Percentiles rank a stretch among this genome's conserved stretches.
phyloP scores from a whole-genome alignment of 306 rosid genomes.

The Ochetophila trinervis region DNA sequence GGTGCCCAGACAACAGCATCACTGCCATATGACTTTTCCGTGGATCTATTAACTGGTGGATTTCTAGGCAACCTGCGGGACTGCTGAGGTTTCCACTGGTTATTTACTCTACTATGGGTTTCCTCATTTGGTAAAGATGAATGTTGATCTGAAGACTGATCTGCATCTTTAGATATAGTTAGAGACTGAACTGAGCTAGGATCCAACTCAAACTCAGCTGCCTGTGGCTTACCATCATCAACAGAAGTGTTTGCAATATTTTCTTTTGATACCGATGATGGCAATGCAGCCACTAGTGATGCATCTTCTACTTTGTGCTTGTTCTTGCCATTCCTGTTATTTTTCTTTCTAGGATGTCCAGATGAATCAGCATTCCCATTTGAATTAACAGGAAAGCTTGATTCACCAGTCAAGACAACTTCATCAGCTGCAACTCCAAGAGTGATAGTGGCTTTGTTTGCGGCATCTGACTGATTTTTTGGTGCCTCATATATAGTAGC shows the following conservation, averaged over 20 bases:
- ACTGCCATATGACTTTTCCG: constrained; percentile 55
- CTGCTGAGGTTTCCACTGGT: constrained; percentile 75
- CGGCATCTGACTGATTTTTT: constrained; percentile 36
- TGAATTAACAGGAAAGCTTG: constrained; percentile 33
- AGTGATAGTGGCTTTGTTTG: constrained; percentile 27
- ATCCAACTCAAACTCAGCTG: constrained; percentile 43
- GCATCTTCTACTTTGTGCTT: constrained; percentile 58
- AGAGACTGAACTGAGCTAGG: constrained; percentile 41
- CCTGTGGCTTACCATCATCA: constrained; percentile 50
- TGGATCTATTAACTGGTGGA: constrained; percentile 49
- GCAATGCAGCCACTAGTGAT: constrained; percentile 29
- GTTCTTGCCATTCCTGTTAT: constrained; percentile 54
- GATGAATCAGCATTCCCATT: constrained; percentile 42
- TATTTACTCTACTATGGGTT: constrained; percentile 49
- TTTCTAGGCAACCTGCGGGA: constrained; percentile 64
- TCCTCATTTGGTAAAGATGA: constrained; percentile 49
- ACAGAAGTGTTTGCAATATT: constrained; percentile 31
- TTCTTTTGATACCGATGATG: constrained; percentile 43
- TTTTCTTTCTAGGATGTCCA: constrained; percentile 58
- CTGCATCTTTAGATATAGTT: constrained; percentile 42
- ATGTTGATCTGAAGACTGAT: constrained; percentile 47
- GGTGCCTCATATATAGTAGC: constrained; percentile 22
- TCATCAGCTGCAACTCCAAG: constrained; percentile 37
- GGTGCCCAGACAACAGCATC: constrained; percentile 95
- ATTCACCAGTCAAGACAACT: constrained; percentile 30